These are phyloP conservation scores for Nemania serpens DNA, from an alignment of 2,329 filamentous ascomycete species.

Conservation along the genomic window DNA sequence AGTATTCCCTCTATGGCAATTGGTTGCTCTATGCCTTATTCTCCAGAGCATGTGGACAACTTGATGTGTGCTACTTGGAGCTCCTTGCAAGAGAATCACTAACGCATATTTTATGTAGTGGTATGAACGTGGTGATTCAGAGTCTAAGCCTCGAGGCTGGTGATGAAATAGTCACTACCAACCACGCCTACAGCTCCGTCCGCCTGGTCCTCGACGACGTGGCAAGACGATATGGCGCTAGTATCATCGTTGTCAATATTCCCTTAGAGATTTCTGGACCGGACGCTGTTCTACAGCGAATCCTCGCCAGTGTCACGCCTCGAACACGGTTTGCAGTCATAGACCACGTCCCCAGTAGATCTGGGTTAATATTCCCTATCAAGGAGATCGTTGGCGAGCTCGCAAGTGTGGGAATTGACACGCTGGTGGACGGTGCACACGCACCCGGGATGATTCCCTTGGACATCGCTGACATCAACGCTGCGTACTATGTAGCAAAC, in stretches of 20 bases:
- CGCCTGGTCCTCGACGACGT: slow-evolving; percentile 10
- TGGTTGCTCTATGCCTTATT: too few species aligned
- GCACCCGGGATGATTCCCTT: slow-evolving; percentile 12
- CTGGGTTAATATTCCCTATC: slow-evolving; percentile 18
- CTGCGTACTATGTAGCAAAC: slow-evolving; percentile 18
- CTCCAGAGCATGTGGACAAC: too few species aligned
- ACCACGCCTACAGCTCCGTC: slow-evolving; percentile 20
- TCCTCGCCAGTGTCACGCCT: slow-evolving; percentile 15
- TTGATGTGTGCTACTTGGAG: too few species aligned
- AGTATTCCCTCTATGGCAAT: too few species aligned
- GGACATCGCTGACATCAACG: slow-evolving; percentile 12
- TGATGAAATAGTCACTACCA: slow-evolving; percentile 19
- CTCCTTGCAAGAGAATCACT: background rate
- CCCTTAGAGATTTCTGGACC: slow-evolving; percentile 6
- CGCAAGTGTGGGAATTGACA: slow-evolving; percentile 8
- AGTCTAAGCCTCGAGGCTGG: slow-evolving; percentile 9
- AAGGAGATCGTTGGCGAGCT: slow-evolving; percentile 20
- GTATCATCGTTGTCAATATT: slow-evolving; percentile 12
- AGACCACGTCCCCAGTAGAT: slow-evolving; percentile 17
- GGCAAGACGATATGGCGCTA: slow-evolving; percentile 7
- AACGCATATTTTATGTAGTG: background rate
- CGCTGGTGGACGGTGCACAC: slow-evolving; percentile 19
- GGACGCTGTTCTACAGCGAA: slow-evolving; percentile 12
- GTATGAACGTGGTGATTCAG: slow-evolving; percentile 20
- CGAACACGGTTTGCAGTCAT: slow-evolving; percentile 21